phyloP scores from a whole-genome alignment of 805 yeast genomes.

The Blastobotrys chiropterorum region DNA sequence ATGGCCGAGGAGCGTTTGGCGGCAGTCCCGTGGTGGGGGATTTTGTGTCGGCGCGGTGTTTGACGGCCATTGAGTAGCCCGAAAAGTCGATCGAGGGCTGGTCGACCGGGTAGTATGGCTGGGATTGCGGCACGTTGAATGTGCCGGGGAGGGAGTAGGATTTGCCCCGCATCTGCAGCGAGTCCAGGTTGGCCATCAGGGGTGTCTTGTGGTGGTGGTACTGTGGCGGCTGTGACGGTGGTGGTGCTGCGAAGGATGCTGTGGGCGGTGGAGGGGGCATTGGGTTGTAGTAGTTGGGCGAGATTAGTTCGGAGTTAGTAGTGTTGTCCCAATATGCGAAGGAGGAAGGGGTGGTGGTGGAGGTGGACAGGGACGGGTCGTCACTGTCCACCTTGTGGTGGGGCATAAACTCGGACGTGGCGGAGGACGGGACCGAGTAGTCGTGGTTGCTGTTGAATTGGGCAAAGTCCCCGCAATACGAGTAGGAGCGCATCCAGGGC shows the following conservation, averaged over 20 bases:
- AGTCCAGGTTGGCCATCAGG: constrained; percentile 1
- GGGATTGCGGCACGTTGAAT: constrained; percentile 8
- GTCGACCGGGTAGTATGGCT: not conserved
- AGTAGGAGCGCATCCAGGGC: not conserved
- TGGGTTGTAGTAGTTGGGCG: constrained; percentile 15
- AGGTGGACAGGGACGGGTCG: not conserved
- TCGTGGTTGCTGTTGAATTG: constrained; percentile 1
- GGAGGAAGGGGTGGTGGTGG: not conserved
- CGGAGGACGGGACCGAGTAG: constrained; percentile 2
- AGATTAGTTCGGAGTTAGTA: constrained; percentile 17
- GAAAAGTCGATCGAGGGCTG: constrained; percentile 15
- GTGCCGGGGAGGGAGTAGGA: constrained; percentile 18
- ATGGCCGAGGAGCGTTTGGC: not conserved
- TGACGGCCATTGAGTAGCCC: constrained; percentile 14
- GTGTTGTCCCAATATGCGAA: constrained; percentile 19
- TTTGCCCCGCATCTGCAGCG: constrained; percentile 13
- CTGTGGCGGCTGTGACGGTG: not conserved
- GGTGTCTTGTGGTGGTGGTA: constrained; percentile 1
- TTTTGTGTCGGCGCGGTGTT: constrained; percentile 3
- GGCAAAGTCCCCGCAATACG: not conserved
- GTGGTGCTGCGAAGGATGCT: not conserved
- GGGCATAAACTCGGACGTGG: not conserved
- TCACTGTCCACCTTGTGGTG: not conserved
- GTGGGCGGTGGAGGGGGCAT: constrained; percentile 5
- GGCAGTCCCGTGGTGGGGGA: constrained; percentile 2